Percentiles rank a stretch among this genome's conserved stretches.
These are phyloP conservation scores for Populus tremula DNA, from an alignment of 345 rosid species.

Conservation along the genomic window DNA sequence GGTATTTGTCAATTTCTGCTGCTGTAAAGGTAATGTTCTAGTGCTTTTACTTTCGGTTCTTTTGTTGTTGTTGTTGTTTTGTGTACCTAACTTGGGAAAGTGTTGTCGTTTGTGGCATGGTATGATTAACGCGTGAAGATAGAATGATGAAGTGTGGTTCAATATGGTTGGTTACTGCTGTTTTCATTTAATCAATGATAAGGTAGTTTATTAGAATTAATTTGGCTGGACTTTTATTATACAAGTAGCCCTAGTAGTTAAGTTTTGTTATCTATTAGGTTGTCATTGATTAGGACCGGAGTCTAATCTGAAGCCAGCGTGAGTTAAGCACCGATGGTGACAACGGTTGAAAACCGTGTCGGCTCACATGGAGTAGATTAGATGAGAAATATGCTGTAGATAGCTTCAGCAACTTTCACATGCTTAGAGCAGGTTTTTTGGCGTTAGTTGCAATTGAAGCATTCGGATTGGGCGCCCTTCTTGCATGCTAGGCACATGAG, in stretches of 20 bases:
- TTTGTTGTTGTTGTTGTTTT: not conserved
- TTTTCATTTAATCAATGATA: not conserved
- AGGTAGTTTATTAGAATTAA: not conserved
- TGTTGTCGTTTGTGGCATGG: not conserved
- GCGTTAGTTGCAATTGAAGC: not conserved
- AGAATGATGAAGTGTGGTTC: not conserved
- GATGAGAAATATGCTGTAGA: not conserved
- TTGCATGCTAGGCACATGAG: not conserved
- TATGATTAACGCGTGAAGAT: not conserved
- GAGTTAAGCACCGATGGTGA: not conserved
- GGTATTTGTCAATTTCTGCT: conserved; percentile 27
- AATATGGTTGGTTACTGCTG: not conserved
- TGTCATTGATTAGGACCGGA: not conserved
- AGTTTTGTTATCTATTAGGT: not conserved
- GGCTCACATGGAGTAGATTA: not conserved
- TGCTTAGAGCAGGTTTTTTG: not conserved
- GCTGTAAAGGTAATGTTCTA: conserved; percentile 1
- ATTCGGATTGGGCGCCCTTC: not conserved
- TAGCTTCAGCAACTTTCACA: not conserved
- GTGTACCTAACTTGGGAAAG: not conserved
- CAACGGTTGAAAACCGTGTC: not conserved
- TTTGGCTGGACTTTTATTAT: not conserved
- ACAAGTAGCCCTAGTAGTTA: not conserved
- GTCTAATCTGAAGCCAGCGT: not conserved
- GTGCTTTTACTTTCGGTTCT: no score